These are phyloP conservation scores for Ostreobium quekettii DNA, from an alignment of 139 green algal species.

Conservation along the genomic window DNA sequence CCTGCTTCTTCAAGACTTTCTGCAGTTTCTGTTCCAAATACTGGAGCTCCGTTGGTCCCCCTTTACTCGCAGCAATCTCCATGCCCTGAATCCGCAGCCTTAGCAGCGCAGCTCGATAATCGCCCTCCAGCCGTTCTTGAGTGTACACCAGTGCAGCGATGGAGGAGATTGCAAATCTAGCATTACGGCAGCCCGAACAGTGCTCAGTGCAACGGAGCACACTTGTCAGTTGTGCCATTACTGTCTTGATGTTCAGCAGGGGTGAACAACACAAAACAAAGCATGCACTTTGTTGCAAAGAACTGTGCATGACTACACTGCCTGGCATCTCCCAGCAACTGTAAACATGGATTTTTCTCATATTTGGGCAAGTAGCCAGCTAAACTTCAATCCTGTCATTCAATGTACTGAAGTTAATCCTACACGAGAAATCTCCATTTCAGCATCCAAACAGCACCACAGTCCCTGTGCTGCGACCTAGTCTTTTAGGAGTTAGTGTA, in stretches of 20 bases:
- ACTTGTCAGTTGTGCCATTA: not conserved
- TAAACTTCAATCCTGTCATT: not conserved
- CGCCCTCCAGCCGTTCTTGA: slow-evolving; percentile 6
- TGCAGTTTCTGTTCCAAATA: not conserved
- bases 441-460: not conserved
- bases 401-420: not conserved
- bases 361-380: too few species aligned
- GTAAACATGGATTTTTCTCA: too few species aligned
- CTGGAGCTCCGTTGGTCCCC: not conserved
- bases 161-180: slow-evolving; percentile 9
- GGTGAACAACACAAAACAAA: not conserved
- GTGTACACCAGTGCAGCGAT: slow-evolving; percentile 4
- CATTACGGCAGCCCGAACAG: not conserved
- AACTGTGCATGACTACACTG: not conserved
- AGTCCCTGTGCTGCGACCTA: too few species aligned
- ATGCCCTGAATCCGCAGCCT: not conserved
- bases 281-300: not conserved
- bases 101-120: slow-evolving; percentile 4
- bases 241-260: not conserved
- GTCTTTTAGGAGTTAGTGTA: too few species aligned
- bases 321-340: too few species aligned
- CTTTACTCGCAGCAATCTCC: slow-evolving; percentile 7
- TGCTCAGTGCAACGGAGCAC: not conserved
- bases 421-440: slow-evolving; percentile 2
- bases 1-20: slow-evolving; percentile 2